A percentile compares a stretch with the other conserved stretches of the same genome.
Conservation (phyloP, 83 land plant species). For the Picea abies region DNA sequence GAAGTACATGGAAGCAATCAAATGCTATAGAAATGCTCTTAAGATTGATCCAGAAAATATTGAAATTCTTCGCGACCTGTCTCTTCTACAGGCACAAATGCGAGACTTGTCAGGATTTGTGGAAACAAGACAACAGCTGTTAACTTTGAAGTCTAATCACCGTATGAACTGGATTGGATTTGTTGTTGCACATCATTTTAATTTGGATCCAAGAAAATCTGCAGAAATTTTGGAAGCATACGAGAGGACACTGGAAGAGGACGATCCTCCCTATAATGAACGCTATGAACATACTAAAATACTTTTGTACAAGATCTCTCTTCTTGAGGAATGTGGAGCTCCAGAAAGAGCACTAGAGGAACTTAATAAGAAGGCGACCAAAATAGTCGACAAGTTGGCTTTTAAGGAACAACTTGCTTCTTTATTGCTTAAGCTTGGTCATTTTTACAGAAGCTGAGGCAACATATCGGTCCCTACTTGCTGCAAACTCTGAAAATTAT, state of each 20-base stretch:
- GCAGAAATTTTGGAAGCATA: constrained; percentile 85
- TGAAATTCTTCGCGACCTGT: constrained; percentile 88
- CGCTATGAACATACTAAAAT: background rate
- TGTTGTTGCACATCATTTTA: constrained; percentile 89
- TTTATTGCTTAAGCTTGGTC: no score
- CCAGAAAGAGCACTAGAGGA: background rate
- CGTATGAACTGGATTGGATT: constrained; percentile 98
- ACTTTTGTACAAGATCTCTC: background rate
- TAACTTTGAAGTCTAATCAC: constrained; percentile 91
- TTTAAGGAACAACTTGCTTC: background rate
- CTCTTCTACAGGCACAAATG: no score
- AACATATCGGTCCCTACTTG: no score
- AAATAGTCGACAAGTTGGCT: background rate
- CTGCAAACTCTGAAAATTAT: no score
- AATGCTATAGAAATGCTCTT: constrained; percentile 89
- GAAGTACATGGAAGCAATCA: constrained; percentile 96
- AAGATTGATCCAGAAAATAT: no score
- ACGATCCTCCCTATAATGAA: constrained; percentile 45
- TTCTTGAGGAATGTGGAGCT: background rate
- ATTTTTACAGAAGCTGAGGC: no score
- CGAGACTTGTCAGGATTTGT: constrained; percentile 98
- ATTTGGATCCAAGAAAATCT: constrained; percentile 67
- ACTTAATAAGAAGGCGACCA: background rate
- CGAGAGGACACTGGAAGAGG: constrained; percentile 96
- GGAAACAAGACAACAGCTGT: constrained; percentile 88